Conservation (phyloP, 108 stramenopile genomes). For the Cylindrotheca fusiformis region DNA sequence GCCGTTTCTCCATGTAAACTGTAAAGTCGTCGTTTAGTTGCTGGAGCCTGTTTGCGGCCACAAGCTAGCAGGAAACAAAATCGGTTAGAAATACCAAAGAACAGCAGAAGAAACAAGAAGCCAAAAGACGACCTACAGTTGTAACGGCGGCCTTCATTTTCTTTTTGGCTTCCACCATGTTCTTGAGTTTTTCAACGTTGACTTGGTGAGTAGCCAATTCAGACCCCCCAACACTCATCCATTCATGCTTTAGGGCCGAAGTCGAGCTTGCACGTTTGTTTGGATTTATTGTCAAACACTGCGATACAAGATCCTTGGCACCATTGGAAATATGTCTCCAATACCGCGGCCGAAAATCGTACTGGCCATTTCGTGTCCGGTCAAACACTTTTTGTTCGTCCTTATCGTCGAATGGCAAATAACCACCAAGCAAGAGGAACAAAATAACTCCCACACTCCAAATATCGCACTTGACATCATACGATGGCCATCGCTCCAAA, state of each 20-base stretch:
- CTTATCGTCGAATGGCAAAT: constrained; percentile 81
- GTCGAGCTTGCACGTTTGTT: constrained; percentile 38
- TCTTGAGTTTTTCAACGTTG: constrained; percentile 25
- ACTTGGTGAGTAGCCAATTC: constrained; percentile 23
- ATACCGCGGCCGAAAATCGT: constrained; percentile 49
- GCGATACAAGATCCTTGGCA: constrained; percentile 62
- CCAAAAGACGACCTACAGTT: constrained; percentile 17
- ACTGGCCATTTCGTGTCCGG: constrained; percentile 43
- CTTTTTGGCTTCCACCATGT: constrained; percentile 23
- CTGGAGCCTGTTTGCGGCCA: constrained; percentile 39
- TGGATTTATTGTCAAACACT: constrained; percentile 48
- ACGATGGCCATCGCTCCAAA: constrained; percentile 78
- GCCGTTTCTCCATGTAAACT: constrained; percentile 33
- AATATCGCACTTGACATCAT: constrained; percentile 93
- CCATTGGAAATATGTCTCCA: constrained; percentile 76
- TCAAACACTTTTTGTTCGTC: constrained; percentile 63
- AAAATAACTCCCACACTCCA: constrained; percentile 96
- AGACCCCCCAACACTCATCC: constrained; percentile 35
- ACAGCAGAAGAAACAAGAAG: not conserved
- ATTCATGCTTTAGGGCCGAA: constrained; percentile 42
- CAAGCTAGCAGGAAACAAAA: constrained; percentile 21
- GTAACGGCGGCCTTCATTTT: constrained; percentile 52
- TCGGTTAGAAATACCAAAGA: not conserved
- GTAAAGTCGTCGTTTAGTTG: constrained; percentile 42
- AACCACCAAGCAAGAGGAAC: constrained; percentile 95